phyloP scores from a whole-genome alignment of 495 filamentous ascomycete species.

The Tuber aestivum region DNA sequence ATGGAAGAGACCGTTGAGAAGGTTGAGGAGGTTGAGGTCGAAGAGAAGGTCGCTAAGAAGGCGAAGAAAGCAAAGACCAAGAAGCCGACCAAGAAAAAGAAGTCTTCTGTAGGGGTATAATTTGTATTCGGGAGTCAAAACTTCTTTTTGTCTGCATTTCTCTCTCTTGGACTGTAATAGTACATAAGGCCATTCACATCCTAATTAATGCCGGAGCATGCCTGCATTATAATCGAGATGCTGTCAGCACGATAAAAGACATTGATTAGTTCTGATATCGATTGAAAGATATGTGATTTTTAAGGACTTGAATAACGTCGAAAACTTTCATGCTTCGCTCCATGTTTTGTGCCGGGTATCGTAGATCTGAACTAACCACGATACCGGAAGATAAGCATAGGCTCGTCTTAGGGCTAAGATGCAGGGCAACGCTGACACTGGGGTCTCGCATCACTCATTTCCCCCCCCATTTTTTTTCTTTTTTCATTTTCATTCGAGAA shows the following conservation, averaged over 20 bases:
- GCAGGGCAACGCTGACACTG: not conserved
- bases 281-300: not conserved
- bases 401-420: not conserved
- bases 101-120: constrained; percentile 36
- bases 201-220: not conserved
- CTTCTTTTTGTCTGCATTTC: not conserved
- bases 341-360: not conserved
- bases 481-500: too few species aligned
- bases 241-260: not conserved
- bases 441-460: not conserved
- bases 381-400: not conserved
- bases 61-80: constrained; percentile 39
- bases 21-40: constrained; percentile 26
- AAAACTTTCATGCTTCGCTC: not conserved
- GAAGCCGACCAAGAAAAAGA: constrained; percentile 29
- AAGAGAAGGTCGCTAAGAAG: constrained; percentile 22
- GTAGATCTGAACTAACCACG: too few species aligned
- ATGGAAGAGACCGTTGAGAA: constrained; percentile 29
- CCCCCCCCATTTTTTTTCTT: not conserved
- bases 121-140: not conserved
- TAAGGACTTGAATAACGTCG: not conserved
- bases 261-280: not conserved
- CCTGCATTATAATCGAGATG: not conserved
- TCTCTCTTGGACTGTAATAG: not conserved
- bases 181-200: not conserved